Conservation (phyloP, 2,329 filamentous ascomycete genomes). For the Cytospora piceae region DNA sequence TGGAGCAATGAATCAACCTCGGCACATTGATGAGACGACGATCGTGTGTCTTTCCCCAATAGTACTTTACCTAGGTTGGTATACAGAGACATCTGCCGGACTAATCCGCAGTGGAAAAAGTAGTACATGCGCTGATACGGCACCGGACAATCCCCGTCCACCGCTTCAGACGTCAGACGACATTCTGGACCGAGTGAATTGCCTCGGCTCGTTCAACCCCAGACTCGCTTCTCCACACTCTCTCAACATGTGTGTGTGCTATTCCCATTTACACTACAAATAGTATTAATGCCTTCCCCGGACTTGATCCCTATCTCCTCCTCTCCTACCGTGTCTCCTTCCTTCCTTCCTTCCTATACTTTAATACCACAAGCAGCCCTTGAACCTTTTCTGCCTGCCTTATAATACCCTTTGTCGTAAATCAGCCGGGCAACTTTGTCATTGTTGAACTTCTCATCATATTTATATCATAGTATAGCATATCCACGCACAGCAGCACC, state of each 20-base stretch:
- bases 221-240: constrained; percentile 15
- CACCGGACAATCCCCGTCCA: no score
- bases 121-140: no score
- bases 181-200: constrained; percentile 5
- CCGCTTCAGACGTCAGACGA: constrained; percentile 7
- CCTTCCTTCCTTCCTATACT: no score
- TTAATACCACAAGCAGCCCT: no score
- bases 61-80: no score
- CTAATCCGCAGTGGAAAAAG: no score
- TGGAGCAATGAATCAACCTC: not conserved
- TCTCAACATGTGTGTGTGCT: constrained; percentile 23
- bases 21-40: not conserved
- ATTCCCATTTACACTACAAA: not conserved
- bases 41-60: not conserved
- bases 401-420: constrained; percentile 1
- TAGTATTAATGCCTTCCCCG: not conserved
- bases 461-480: constrained; percentile 25
- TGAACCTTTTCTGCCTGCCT: no score
- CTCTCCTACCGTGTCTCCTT: no score
- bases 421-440: not conserved
- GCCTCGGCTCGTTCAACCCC: constrained; percentile 20
- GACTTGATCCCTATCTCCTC: constrained; percentile 19
- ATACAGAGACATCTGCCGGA: no score
- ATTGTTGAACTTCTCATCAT: constrained; percentile 10
- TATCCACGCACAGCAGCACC: constrained; percentile 15